These are phyloP conservation scores for Phymatotrichopsis omnivora DNA, from an alignment of 2,329 filamentous ascomycete genomes.

Conservation along the genomic window DNA sequence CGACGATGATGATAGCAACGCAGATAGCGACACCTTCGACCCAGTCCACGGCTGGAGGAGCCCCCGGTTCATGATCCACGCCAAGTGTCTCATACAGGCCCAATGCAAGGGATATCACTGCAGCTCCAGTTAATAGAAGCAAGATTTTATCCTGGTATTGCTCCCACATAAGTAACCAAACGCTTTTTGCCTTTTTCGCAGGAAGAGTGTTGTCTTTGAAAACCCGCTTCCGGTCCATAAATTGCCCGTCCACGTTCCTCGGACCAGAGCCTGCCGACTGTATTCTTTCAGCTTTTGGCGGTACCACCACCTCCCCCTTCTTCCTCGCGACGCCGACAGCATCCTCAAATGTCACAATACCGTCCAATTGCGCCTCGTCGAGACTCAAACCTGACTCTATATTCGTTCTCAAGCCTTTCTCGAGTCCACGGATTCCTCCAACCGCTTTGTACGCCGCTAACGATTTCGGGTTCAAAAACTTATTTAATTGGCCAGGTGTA, in stretches of 20 bases:
- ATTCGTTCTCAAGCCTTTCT: constrained; percentile 44
- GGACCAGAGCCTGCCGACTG: neutral
- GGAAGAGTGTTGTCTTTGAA: constrained; percentile 54
- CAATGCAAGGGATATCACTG: constrained; percentile 56
- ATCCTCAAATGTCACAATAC: constrained; percentile 42
- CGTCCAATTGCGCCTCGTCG: constrained; percentile 43
- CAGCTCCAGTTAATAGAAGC: constrained; percentile 57
- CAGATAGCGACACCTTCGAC: constrained; percentile 58
- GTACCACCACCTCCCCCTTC: neutral
- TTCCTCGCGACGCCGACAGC: constrained; percentile 35
- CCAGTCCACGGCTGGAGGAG: constrained; percentile 48
- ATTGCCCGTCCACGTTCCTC: constrained; percentile 26
- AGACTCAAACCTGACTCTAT: constrained; percentile 41
- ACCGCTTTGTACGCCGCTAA: constrained; percentile 43
- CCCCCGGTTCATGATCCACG: constrained; percentile 37
- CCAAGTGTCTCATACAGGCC: constrained; percentile 59
- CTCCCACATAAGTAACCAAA: constrained; percentile 54
- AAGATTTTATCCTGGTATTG: constrained; percentile 67
- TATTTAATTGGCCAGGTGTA: constrained; percentile 45
- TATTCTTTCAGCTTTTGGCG: neutral
- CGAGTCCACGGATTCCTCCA: constrained; percentile 46
- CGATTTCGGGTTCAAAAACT: constrained; percentile 44
- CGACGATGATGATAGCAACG: constrained; percentile 55
- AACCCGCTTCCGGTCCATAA: constrained; percentile 48
- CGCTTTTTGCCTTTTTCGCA: constrained; percentile 51